Base-by-base conservation (phyloP, 441 rosid genomes). In the Geranium incanum region DNA sequence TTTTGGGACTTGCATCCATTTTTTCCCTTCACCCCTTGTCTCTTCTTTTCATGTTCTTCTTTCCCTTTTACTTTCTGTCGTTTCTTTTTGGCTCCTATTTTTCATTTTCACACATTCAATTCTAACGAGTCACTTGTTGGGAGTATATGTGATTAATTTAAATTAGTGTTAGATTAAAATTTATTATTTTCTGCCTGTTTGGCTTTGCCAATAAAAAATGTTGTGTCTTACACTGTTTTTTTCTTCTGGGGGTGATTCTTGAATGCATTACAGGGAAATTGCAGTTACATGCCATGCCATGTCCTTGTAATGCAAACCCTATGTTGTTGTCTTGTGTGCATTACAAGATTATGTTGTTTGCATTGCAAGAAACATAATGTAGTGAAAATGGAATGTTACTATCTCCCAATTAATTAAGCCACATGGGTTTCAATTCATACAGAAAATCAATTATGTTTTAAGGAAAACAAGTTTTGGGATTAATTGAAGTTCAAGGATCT, bases 31-130 rank as follows among this genome's bases (percentile, higher is more conserved):
- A 33, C 36, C 41, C 57, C 19, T 66, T 73, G 76, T 82, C 82
- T 75, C 78, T 75, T 78, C 78, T 74, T 75, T 78, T 78, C 66
- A 78, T 71, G 82, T 50, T 43, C 23, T 64, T 69, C 6, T 59
- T 71, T 66, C 50, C 72, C 36, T 73, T 73, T 71, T 69, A 11
- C 18, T 67, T 36, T 64, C 70, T 37, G 12, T 43, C 67, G 28
- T 59, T 66, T 13, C 1, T 69, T 4, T 48, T 13, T 50, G 16
- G 5, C 5, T 23, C 12, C 21, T 9, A 5, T n/a, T 65, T 52
- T 33, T 9, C 13, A 43, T 9, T 68, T 68, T 64, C 43, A 18
- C 66, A 11, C 11, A 72, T 75, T 59, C 1, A 2, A 38, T 38
- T 38, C 33, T 23, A 23, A 23, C 33, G 33, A 23, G 33, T 23